Base-by-base conservation (phyloP, 2,329 filamentous ascomycete genomes). In the Beauveria sp. region DNA sequence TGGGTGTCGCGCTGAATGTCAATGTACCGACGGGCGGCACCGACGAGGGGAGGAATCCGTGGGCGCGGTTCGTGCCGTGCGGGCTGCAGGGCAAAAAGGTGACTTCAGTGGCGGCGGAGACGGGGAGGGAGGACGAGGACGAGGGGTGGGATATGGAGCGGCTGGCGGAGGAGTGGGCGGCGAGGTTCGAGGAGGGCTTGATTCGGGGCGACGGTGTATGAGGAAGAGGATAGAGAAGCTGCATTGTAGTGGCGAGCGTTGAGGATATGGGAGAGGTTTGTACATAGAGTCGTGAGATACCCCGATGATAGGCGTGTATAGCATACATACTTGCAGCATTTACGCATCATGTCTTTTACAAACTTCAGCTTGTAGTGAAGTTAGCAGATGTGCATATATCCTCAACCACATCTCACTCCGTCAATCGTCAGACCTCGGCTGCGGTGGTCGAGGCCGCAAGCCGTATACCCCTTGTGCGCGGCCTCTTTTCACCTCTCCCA, bases 1-100 rank as follows among this genome's bases (percentile, higher is more conserved):
- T 96, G 72, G 95, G 95, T 7, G 81, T 96, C 40, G 93, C 90
- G 2, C 72, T 97, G 71, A 91, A 96, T 79, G 75, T 91, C n/a
- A 75, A 78, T 65, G 85, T 87, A 61, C 84, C 90, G 1, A 74
- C 78, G 1, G 58, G 65, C 1, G 78, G 78, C 0, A 16, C 3
- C 1, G 50, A 63, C 52, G 70, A 72, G 58, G 63, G 64, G 7
- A 64, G 64, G 3, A 84, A 85, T 64, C 82, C 83, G 1, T 86
- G 83, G 83, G 73, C 73, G 49, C 81, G 93, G 64, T 96, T 98
- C 72, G 87, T 93, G n/a, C 89, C 92, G 16, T 98, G 93, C 78
- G 95, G 95, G 0, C 74, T 98, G 45, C 86, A 88, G 64, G 93
- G 89, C 26, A 90, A 89, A 76, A 79, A 82, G 63, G 87, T 90